phyloP scores from a whole-genome alignment of 345 rosid genomes.

The Noccaea caerulescens region DNA sequence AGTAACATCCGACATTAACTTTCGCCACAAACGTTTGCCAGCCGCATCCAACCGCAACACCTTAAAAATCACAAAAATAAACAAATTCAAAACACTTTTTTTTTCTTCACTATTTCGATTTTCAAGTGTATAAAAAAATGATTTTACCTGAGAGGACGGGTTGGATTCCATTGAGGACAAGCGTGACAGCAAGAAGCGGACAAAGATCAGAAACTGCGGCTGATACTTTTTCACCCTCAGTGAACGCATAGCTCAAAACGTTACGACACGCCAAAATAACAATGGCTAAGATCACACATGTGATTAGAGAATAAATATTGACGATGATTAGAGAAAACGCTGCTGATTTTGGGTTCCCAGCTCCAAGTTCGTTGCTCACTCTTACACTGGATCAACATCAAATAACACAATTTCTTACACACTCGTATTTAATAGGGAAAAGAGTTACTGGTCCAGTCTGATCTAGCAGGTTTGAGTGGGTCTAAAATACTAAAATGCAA shows the following conservation, averaged over 20 bases:
- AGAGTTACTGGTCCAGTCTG: background rate
- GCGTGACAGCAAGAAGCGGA: constrained; percentile 64
- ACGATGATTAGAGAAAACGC: constrained; percentile 62
- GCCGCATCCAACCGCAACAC: constrained; percentile 88
- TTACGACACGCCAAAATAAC: constrained; percentile 47
- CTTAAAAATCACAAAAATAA: constrained; percentile 20
- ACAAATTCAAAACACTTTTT: background rate
- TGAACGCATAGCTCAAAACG: constrained; percentile 64
- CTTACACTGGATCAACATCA: constrained; percentile 57
- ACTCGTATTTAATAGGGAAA: background rate
- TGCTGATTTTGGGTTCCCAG: constrained; percentile 69
- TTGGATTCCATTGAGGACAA: constrained; percentile 70
- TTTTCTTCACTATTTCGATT: background rate
- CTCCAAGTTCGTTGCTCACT: constrained; percentile 85
- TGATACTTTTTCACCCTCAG: constrained; percentile 63
- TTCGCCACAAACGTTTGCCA: constrained; percentile 81
- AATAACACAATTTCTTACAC: background rate
- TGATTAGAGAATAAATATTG: constrained; percentile 50
- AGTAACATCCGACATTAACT: constrained; percentile 73
- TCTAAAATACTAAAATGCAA: background rate
- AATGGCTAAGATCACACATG: constrained; percentile 49
- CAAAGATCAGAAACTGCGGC: constrained; percentile 73
- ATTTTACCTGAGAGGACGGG: constrained; percentile 71
- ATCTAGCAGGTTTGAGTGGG: background rate
- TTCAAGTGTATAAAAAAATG: background rate